Percentiles rank a stretch among this genome's conserved stretches.
Conservation (phyloP, 257 asterid species). For the Forsythia viridissima region DNA sequence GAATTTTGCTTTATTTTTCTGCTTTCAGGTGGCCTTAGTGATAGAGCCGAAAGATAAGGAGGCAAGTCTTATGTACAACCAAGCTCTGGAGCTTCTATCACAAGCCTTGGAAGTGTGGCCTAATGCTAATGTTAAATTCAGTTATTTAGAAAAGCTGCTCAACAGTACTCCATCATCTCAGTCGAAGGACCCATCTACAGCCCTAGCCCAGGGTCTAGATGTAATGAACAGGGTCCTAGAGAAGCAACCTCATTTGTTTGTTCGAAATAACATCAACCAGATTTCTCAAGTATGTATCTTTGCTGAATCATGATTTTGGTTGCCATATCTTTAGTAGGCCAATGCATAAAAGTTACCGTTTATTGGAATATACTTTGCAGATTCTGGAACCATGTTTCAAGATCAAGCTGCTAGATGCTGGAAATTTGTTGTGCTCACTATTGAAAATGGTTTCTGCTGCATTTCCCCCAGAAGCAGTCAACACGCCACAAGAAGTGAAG, state of each 20-base stretch:
- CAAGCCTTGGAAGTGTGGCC: conserved; percentile 99
- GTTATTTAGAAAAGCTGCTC: conserved; percentile 96
- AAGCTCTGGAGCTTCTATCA: conserved; percentile 94
- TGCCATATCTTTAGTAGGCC: conserved; percentile 12
- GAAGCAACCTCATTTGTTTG: conserved; percentile 94
- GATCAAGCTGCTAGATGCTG: conserved; percentile 98
- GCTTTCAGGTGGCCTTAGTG: conserved; percentile 81
- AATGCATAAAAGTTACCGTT: conserved; percentile 14
- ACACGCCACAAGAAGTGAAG: conserved; percentile 84
- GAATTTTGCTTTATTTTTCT: conserved; percentile 8
- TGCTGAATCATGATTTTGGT: conserved; percentile 24
- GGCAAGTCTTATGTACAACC: conserved; percentile 95
- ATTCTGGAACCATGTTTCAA: conserved; percentile 98
- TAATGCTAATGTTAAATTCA: conserved; percentile 95
- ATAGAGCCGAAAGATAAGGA: conserved; percentile 99
- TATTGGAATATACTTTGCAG: conserved; percentile 43
- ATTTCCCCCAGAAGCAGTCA: conserved; percentile 81
- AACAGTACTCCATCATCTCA: conserved; percentile 93
- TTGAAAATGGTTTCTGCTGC: conserved; percentile 92
- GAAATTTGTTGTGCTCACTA: conserved; percentile 87
- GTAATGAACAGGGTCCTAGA: conserved; percentile 99
- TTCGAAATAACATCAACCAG: conserved; percentile 90
- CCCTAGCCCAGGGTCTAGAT: conserved; percentile 96
- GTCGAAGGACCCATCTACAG: conserved; percentile 98
- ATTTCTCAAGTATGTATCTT: conserved; percentile 74